A percentile compares a stretch with the other conserved stretches of the same genome.
These are phyloP conservation scores for Rubroshorea leprosula DNA, from an alignment of 345 rosid genomes.

Conservation along the genomic window DNA sequence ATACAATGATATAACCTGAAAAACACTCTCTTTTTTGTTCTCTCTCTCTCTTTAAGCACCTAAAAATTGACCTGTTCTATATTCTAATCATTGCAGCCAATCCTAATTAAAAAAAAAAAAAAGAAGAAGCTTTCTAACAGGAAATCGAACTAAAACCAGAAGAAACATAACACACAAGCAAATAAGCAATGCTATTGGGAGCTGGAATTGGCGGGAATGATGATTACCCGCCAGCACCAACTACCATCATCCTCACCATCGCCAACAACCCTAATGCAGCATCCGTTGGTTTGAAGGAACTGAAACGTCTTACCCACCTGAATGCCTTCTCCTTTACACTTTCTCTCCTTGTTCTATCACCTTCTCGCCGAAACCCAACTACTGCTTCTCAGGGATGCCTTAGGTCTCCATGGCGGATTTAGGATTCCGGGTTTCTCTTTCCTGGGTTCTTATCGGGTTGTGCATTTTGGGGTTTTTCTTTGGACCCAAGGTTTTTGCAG, in stretches of 20 bases:
- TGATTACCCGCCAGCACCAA: conserved; percentile 44
- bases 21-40: too few species aligned
- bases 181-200: background rate
- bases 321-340: conserved; percentile 20
- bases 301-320: conserved; percentile 40
- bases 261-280: conserved; percentile 25
- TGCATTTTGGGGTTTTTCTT: conserved; percentile 28
- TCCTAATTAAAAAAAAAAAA: too few species aligned
- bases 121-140: too few species aligned
- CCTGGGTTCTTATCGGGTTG: conserved; percentile 19
- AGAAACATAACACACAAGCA: too few species aligned
- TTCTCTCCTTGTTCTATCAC: conserved; percentile 14
- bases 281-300: conserved; percentile 50
- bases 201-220: conserved; percentile 33
- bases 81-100: too few species aligned
- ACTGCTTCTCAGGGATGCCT: conserved; percentile 12
- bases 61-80: too few species aligned
- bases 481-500: conserved; percentile 18
- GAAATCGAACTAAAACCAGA: too few species aligned
- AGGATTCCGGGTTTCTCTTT: conserved; percentile 17
- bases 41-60: too few species aligned
- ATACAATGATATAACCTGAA: too few species aligned
- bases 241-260: conserved; percentile 40
- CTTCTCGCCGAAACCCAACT: conserved; percentile 2
- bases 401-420: conserved; percentile 30